A percentile compares a stretch with the other conserved stretches of the same genome.
Evolutionary conservation across 1,284 basidiomycete genomes (phyloP).

Genomic region (Heterobasidion annosum): DNA sequence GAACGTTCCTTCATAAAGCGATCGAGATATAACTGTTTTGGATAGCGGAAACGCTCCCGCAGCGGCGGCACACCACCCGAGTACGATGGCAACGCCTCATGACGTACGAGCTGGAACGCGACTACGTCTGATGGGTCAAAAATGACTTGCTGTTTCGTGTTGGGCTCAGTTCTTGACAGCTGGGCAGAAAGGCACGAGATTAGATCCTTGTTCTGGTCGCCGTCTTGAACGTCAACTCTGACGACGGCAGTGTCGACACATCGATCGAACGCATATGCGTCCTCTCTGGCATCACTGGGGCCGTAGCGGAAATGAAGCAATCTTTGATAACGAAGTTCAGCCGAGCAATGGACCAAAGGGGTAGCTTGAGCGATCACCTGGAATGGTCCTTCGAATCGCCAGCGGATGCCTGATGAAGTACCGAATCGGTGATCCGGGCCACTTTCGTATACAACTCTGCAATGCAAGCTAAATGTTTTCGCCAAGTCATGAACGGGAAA

Average conservation of each 20-base stretch:
- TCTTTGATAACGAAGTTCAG: slow-evolving; percentile 12
- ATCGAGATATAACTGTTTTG: slow-evolving; percentile 59
- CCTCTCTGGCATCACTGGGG: slow-evolving; percentile 20
- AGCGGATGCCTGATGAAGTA: slow-evolving; percentile 11
- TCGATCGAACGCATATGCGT: slow-evolving; percentile 18
- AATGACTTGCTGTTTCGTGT: slow-evolving; percentile 40
- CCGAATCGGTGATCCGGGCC: slow-evolving; percentile 22
- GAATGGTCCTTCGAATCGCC: slow-evolving; percentile 12
- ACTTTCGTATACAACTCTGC: slow-evolving; percentile 30
- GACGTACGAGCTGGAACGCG: slow-evolving; percentile 42
- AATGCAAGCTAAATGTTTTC: not conserved
- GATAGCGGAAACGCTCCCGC: slow-evolving; percentile 45
- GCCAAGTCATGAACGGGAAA: not conserved
- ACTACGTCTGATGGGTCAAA: slow-evolving; percentile 52
- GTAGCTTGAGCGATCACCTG: slow-evolving; percentile 17
- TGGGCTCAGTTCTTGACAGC: slow-evolving; percentile 24
- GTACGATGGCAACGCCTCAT: slow-evolving; percentile 17
- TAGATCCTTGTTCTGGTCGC: slow-evolving; percentile 40
- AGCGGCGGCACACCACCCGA: slow-evolving; percentile 9
- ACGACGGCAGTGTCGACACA: slow-evolving; percentile 28
- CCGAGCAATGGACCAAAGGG: not conserved
- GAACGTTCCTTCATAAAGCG: slow-evolving; percentile 56
- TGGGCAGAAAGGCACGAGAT: slow-evolving; percentile 45
- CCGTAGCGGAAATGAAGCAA: slow-evolving; percentile 35
- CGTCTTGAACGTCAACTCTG: slow-evolving; percentile 27